Base-by-base conservation (phyloP, 2,329 filamentous ascomycete species). In the Onygenales sp. region DNA sequence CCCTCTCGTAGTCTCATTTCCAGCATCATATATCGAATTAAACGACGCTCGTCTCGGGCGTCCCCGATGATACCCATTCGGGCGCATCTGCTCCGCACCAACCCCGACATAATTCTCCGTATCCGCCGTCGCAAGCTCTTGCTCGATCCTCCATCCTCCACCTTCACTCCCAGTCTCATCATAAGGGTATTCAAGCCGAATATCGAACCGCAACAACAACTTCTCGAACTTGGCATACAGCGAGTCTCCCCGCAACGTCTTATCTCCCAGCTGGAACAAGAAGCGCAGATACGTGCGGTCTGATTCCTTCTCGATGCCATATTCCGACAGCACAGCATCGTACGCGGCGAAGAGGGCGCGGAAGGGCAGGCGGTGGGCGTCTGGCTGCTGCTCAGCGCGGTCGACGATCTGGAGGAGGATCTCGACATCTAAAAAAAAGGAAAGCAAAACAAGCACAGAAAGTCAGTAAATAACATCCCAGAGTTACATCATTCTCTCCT, bases 291-390 rank as follows among this genome's bases (percentile, higher is more conserved):
- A 85, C 60, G 86, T 82, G 61, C 84, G 83, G 62, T 91, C 87
- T 59, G 86, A 77, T 61, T 87, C 83, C n/a, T 82, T 78, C 55
- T 88, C 79, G 58, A 88, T 74, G 52, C 83, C 85, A 72, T 87
- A 75, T 58, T 82, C 75, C 4, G 80, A 81, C n/a, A 95, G 79
- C 42, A 91, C 77, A 53, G 81, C 77, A 64, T 93, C 86, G 65
- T 94, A 94, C 33, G 88, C 88, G 51, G 79, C 78, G 70, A 94
- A 94, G 14, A 95, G 78, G 8, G 88, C 88, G 63, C 84, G 83
- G 54, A 86, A 88, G 3, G 87, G 84, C 21, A 86, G 76, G 52
- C 80, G 78, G 61, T 86, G 80, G 48, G 78, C 77, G 53, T 84
- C 79, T 1, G 81, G 76, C 33, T 87, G 77, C 42, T 80, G 74